Percentiles rank a stretch among this genome's conserved stretches.
Evolutionary conservation across 1,284 basidiomycete genomes (phyloP).

Genomic region (Neotropicomus parvogracilis): DNA sequence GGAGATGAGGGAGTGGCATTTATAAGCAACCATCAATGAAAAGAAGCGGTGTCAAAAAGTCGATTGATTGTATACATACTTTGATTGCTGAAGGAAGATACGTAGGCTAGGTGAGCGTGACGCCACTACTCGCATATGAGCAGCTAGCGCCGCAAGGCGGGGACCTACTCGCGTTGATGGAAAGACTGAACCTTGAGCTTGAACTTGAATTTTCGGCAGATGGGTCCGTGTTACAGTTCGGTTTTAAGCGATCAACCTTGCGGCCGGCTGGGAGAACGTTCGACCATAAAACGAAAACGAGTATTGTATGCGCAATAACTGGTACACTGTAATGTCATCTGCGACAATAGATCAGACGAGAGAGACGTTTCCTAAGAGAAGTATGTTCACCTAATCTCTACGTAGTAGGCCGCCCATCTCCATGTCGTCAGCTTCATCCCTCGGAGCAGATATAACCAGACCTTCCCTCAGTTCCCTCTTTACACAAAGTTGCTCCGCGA

Average conservation of each 20-base stretch:
- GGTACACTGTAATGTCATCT: conserved; percentile 26
- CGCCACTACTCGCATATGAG: conserved; percentile 12
- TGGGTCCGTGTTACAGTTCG: not conserved
- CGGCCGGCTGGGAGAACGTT: conserved; percentile 1
- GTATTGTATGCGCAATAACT: conserved; percentile 5
- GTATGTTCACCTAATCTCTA: conserved; percentile 32
- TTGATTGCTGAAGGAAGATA: conserved; percentile 11
- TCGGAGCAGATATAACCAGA: conserved; percentile 51
- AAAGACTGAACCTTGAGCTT: conserved; percentile 17
- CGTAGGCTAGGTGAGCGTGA: conserved; percentile 1
- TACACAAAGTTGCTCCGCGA: conserved; percentile 90
- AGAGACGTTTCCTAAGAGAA: conserved; percentile 9
- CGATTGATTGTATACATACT: conserved; percentile 8
- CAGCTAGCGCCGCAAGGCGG: conserved; percentile 1
- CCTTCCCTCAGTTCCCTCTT: conserved; percentile 90
- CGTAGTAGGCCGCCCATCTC: conserved; percentile 58
- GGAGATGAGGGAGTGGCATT: conserved; percentile 24
- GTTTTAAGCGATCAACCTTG: not conserved
- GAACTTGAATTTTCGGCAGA: conserved; percentile 1
- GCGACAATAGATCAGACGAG: conserved; percentile 6
- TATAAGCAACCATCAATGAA: conserved; percentile 16
- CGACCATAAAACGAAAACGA: conserved; percentile 18
- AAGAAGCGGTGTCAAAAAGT: conserved; percentile 14
- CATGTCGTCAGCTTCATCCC: conserved; percentile 45
- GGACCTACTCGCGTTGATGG: not conserved